Percentiles rank a stretch among this genome's conserved stretches.
Evolutionary conservation across 371 early-diverging fungal genomes (phyloP).

Genomic region (Haplosporangium sp.): DNA sequence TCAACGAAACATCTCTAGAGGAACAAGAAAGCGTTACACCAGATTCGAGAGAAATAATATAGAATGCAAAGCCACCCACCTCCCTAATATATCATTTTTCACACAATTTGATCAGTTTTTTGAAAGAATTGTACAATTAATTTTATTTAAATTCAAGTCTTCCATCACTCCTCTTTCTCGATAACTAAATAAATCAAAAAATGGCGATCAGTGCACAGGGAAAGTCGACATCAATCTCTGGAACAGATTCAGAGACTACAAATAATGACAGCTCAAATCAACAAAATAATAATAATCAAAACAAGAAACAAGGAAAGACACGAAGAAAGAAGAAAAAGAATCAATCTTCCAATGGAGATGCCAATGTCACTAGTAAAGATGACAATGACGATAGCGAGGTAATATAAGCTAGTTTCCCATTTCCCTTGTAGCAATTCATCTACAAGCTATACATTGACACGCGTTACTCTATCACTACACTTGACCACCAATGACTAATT

Average conservation of each 20-base stretch:
- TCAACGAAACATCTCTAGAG: neutral
- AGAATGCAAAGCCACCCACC: neutral
- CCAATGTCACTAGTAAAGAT: neutral
- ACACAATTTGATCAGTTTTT: too few relatives aligned
- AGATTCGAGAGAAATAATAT: neutral
- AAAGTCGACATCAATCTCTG: constrained; percentile 23
- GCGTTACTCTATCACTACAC: neutral
- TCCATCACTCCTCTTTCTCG: too few relatives aligned
- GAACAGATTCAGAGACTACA: constrained; percentile 34
- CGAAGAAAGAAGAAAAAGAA: constrained; percentile 52
- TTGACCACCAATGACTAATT: neutral
- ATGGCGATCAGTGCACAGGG: constrained; percentile 45
- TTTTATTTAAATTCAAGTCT: too few relatives aligned
- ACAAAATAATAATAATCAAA: constrained; percentile 14
- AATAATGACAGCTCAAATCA: constrained; percentile 5
- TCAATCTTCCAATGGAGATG: constrained; percentile 9
- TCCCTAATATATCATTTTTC: neutral
- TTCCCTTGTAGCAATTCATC: neutral
- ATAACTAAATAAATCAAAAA: neutral
- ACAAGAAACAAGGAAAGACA: constrained; percentile 25
- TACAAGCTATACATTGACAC: neutral
- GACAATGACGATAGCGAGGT: constrained; percentile 23
- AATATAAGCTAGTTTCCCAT: neutral
- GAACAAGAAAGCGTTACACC: too few relatives aligned
- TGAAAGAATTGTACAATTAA: too few relatives aligned